These are phyloP conservation scores for Periconia macrospinosa DNA, from an alignment of 2,329 filamentous ascomycete genomes.

Conservation along the genomic window DNA sequence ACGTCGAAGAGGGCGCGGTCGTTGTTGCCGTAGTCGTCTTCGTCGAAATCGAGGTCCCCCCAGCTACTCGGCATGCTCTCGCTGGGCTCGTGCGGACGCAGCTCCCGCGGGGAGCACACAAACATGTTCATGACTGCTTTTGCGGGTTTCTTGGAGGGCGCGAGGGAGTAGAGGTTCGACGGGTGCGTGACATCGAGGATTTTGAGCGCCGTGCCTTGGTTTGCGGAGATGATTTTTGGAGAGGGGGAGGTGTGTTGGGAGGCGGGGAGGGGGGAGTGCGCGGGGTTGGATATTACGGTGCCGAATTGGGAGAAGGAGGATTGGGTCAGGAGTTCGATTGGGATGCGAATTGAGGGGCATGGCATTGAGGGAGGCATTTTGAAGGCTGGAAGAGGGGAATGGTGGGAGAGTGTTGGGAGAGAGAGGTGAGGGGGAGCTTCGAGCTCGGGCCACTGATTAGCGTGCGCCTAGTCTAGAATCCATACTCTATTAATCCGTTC, in stretches of 20 bases:
- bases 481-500: too few relatives aligned
- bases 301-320: constrained; percentile 77
- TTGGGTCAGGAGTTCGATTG: constrained; percentile 67
- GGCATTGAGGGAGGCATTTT: constrained; percentile 45
- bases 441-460: too few relatives aligned
- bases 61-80: constrained; percentile 38
- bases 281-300: constrained; percentile 76
- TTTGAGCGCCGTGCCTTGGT: constrained; percentile 88
- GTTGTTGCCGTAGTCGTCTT: constrained; percentile 28
- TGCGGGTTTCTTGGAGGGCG: constrained; percentile 60
- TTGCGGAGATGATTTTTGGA: constrained; percentile 60
- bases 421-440: constrained; percentile 2
- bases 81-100: constrained; percentile 47
- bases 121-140: constrained; percentile 83
- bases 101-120: constrained; percentile 70
- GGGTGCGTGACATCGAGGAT: constrained; percentile 79
- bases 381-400: constrained; percentile 5
- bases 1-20: constrained; percentile 61
- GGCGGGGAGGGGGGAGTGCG: constrained; percentile 54
- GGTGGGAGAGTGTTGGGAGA: constrained; percentile 1
- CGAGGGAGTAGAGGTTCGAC: constrained; percentile 68
- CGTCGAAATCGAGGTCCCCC: constrained; percentile 38
- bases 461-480: too few relatives aligned
- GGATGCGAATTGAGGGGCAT: constrained; percentile 50
- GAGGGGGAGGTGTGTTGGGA: constrained; percentile 49